These are phyloP conservation scores for Rhizomucor pusillus DNA, from an alignment of 371 early-diverging fungal species.

Conservation along the genomic window DNA sequence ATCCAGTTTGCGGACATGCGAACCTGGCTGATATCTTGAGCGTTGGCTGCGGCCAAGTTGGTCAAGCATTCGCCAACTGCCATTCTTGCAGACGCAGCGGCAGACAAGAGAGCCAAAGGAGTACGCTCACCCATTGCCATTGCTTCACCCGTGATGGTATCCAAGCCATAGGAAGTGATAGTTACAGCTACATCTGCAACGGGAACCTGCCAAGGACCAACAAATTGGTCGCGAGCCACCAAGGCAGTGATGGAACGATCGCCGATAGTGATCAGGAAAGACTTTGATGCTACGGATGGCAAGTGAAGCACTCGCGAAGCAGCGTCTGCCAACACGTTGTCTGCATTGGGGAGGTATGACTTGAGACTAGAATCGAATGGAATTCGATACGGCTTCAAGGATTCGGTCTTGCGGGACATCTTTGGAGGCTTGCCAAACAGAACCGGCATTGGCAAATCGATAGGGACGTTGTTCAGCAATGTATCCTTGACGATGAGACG, in stretches of 20 bases:
- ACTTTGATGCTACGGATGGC: slow-evolving; percentile 89
- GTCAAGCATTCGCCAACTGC: slow-evolving; percentile 91
- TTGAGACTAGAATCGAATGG: slow-evolving; percentile 65
- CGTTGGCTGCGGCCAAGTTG: slow-evolving; percentile 87
- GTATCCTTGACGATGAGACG: slow-evolving; percentile 80
- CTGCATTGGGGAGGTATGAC: slow-evolving; percentile 50
- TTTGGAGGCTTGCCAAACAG: slow-evolving; percentile 96
- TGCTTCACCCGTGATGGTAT: slow-evolving; percentile 82
- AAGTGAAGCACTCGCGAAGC: slow-evolving; percentile 78
- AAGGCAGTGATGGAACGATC: slow-evolving; percentile 94
- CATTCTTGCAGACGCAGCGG: slow-evolving; percentile 94
- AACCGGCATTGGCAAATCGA: slow-evolving; percentile 93
- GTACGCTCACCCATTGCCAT: slow-evolving; percentile 98
- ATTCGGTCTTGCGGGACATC: slow-evolving; percentile 78
- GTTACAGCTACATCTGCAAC: slow-evolving; percentile 95
- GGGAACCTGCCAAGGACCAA: slow-evolving; percentile 97
- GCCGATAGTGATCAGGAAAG: slow-evolving; percentile 95
- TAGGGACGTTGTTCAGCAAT: slow-evolving; percentile 63
- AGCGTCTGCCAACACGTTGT: slow-evolving; percentile 56
- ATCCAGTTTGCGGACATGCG: slow-evolving; percentile 98
- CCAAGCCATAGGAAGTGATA: slow-evolving; percentile 68
- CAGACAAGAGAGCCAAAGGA: slow-evolving; percentile 79
- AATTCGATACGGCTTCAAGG: slow-evolving; percentile 50
- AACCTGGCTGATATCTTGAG: slow-evolving; percentile 66
- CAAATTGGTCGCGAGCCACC: slow-evolving; percentile 95